phyloP scores from a whole-genome alignment of 2,329 filamentous ascomycete species.

The Penicillium sp. region DNA sequence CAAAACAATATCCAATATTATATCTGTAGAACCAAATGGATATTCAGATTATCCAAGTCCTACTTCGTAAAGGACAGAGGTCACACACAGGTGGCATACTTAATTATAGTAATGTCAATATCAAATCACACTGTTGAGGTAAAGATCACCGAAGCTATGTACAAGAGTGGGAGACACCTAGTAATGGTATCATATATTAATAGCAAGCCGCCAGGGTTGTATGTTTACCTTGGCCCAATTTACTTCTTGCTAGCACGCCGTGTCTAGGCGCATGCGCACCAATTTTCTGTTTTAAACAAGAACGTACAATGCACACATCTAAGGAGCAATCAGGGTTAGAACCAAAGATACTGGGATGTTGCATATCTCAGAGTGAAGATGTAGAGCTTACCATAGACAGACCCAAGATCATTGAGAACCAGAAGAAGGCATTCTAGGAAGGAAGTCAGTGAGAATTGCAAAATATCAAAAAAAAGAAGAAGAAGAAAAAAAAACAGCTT shows the following conservation, averaged over 20 bases:
- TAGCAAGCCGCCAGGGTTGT: neutral
- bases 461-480: neutral
- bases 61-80: neutral
- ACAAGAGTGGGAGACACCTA: neutral
- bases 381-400: slow-evolving; percentile 66
- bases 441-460: neutral
- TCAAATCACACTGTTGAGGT: neutral
- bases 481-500: slow-evolving; percentile 14
- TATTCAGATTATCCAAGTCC: neutral
- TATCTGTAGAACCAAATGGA: neutral
- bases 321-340: neutral
- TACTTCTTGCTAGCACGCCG: neutral
- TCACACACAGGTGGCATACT: neutral
- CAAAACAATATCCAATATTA: neutral
- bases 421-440: slow-evolving; percentile 73
- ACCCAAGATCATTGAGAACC: slow-evolving; percentile 87
- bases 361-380: neutral
- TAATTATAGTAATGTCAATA: neutral
- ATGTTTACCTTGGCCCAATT: slow-evolving; percentile 5
- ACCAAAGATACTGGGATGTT: neutral
- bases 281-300: slow-evolving; percentile 33
- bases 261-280: neutral
- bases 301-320: slow-evolving; percentile 63
- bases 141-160: neutral
- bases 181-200: neutral